Base-by-base conservation (phyloP, 1,139 yeast genomes). In the Zygosaccharomyces sapae region DNA sequence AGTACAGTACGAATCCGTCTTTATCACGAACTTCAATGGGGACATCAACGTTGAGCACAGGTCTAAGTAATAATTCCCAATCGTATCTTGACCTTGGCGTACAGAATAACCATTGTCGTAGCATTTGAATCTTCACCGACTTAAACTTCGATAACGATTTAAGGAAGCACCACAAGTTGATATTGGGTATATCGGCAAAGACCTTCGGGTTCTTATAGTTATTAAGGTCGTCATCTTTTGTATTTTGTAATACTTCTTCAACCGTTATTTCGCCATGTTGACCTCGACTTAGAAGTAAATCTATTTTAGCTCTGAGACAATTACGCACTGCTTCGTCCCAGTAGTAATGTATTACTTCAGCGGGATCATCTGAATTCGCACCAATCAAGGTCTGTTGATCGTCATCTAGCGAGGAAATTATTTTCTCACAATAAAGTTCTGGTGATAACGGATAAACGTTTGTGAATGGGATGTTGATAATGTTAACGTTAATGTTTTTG, bases 41-140 rank as follows among this genome's bases (percentile, higher is more conserved):
- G 10, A 64, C 68, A 9, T 56, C 51, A 1, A 59, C 59, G 13
- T 67, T 62, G 25, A 70, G 57, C n/a, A 70, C 66, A 0, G 71
- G 70, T 10, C 52, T 49, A 4, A 70, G 43, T 8, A 70, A 48
- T 5, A 57, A 38, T 33, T 64, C 69, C 73, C 73, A 70, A 46
- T 69, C 73, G 29, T 59, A 55, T 43, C 67, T 61, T 1, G 63
- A 57, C 50, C 72, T 59, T 31, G 66, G 61, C 8, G 71, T 69
- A 47, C 70, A 70, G 30, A 66, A 57, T 20, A 61, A 54, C 60
- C 67, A 68, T 44, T 60, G 65, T 48, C 67, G 63, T 31, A 69
- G 47, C 66, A 68, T 56, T 5, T 63, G 56, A 30, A 70, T 68
- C 43, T 65, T 68, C 4, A 69, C 66, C 5, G 67, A 57, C 25